Conservation (phyloP, 163 green algal genomes). For the Volvox carteri region DNA sequence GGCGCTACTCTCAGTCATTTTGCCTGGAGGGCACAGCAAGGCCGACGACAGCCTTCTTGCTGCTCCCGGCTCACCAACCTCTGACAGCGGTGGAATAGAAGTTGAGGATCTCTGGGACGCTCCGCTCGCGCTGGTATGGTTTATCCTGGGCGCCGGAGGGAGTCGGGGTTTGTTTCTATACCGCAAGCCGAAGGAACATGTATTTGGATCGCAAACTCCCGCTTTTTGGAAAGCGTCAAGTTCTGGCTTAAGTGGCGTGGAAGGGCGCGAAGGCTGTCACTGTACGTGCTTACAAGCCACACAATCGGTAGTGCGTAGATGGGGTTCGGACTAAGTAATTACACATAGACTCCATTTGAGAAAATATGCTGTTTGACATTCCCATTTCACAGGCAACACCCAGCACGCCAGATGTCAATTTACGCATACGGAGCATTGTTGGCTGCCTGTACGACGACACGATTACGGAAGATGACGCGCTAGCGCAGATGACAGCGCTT, state of each 20-base stretch:
- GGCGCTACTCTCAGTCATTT: slow-evolving; percentile 30
- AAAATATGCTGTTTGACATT: neutral
- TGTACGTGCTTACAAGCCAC: too few relatives aligned
- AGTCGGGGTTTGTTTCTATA: too few relatives aligned
- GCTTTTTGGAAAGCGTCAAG: too few relatives aligned
- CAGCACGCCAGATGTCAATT: slow-evolving; percentile 15
- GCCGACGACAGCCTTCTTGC: neutral
- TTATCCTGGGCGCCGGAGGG: neutral
- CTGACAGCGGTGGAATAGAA: neutral
- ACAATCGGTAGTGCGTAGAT: too few relatives aligned
- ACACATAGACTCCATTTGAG: too few relatives aligned
- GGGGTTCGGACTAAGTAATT: too few relatives aligned
- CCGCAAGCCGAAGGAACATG: too few relatives aligned
- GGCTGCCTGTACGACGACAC: slow-evolving; percentile 46
- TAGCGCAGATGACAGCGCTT: slow-evolving; percentile 28
- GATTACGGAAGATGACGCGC: slow-evolving; percentile 32
- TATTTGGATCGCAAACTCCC: too few relatives aligned
- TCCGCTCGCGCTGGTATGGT: slow-evolving; percentile 15
- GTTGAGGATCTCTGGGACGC: slow-evolving; percentile 36
- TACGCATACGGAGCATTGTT: slow-evolving; percentile 14
- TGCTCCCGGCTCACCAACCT: neutral
- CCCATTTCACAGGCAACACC: neutral
- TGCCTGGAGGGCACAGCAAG: slow-evolving; percentile 8
- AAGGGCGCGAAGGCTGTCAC: too few relatives aligned
- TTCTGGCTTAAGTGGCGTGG: too few relatives aligned